Conservation (phyloP, 495 filamentous ascomycete genomes). For the Neurospora cerealis region DNA sequence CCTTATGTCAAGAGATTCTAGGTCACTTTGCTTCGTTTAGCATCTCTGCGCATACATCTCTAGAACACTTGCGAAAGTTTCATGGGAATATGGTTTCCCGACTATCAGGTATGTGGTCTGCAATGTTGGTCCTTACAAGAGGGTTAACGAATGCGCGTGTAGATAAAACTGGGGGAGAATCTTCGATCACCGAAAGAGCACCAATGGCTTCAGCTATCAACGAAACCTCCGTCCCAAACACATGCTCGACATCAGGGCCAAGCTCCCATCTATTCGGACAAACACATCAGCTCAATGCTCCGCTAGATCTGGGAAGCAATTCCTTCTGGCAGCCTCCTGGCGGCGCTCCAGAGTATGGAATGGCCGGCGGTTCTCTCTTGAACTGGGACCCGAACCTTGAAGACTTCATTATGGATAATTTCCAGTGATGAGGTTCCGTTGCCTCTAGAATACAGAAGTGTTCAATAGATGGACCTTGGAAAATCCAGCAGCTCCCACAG, state of each 20-base stretch:
- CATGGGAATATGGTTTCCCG: conserved; percentile 11
- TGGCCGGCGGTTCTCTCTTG: conserved; percentile 2
- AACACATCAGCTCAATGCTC: neutral
- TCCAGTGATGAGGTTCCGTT: neutral
- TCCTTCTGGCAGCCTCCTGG: conserved; percentile 9
- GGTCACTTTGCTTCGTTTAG: conserved; percentile 13
- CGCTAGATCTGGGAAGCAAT: conserved; percentile 1
- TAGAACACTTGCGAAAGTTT: conserved; percentile 9
- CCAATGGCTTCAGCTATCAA: neutral
- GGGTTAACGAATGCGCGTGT: neutral
- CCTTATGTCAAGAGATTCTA: conserved; percentile 9
- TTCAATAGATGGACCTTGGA: no score
- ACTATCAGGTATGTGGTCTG: neutral
- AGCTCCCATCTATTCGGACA: neutral
- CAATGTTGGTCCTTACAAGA: neutral
- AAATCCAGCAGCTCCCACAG: no score
- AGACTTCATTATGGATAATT: neutral
- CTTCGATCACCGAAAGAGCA: neutral
- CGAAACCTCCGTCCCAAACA: neutral
- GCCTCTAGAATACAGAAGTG: neutral
- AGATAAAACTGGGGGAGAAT: neutral
- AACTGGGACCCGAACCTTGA: conserved; percentile 16
- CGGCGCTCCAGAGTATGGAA: neutral
- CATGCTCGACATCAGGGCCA: neutral
- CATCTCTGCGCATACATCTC: conserved; percentile 10